These are phyloP conservation scores for Fusarium oxysporum DNA, from an alignment of 2,329 filamentous ascomycete species.

Conservation along the genomic window DNA sequence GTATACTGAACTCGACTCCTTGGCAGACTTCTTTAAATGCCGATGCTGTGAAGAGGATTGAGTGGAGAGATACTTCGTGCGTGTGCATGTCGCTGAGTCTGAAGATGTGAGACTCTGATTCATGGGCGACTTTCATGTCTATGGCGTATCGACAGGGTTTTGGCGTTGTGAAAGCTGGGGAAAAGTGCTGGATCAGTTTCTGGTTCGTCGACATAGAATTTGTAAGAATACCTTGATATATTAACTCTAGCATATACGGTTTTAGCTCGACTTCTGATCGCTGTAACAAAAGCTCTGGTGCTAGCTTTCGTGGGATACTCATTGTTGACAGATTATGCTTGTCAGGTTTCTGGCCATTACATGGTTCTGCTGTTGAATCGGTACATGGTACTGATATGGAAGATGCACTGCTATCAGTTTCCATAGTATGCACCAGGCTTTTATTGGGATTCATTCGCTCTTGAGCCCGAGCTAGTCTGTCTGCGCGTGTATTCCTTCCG, in stretches of 20 bases:
- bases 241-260: fast-evolving
- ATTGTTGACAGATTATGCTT: fast-evolving
- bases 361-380: fast-evolving
- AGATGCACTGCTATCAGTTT: fast-evolving
- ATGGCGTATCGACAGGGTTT: background rate
- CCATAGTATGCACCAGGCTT: fast-evolving
- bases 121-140: background rate
- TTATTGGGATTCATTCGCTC: fast-evolving
- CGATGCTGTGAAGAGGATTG: background rate
- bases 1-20: fast-evolving
- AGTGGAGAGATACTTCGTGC: background rate
- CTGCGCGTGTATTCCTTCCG: background rate
- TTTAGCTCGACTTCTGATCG: background rate
- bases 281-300: background rate
- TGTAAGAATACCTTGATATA: background rate
- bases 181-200: background rate
- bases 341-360: fast-evolving
- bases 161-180: background rate
- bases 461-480: background rate
- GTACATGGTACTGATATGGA: no score
- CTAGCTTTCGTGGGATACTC: background rate
- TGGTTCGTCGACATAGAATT: fast-evolving
- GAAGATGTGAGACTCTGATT: background rate
- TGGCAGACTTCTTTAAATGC: background rate
- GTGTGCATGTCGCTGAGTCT: background rate